Percentiles rank a stretch among this genome's conserved stretches.
Evolutionary conservation across 2,329 filamentous ascomycete genomes (phyloP).

Genomic region (Dactylonectria macrodidyma): DNA sequence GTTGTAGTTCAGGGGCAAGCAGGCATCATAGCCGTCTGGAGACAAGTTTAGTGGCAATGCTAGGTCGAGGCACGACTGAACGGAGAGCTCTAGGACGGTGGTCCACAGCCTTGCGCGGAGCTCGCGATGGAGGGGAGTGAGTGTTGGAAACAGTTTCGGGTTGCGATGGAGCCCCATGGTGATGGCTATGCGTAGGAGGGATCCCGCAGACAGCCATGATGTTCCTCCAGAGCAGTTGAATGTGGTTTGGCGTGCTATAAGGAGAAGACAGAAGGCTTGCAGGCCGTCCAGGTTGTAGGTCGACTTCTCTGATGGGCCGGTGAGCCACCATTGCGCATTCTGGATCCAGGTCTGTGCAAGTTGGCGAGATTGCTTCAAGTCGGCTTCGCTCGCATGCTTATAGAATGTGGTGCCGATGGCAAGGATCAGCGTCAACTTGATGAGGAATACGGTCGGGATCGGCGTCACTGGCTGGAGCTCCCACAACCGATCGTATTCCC

Average conservation of each 20-base stretch:
- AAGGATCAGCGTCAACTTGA: slow-evolving; percentile 42
- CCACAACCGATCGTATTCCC: slow-evolving; percentile 43
- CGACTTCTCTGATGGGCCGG: slow-evolving; percentile 43
- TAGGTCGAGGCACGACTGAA: slow-evolving; percentile 44
- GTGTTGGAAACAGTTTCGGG: slow-evolving; percentile 37
- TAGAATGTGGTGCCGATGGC: slow-evolving; percentile 45
- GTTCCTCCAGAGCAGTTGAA: slow-evolving; percentile 46
- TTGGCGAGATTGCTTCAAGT: slow-evolving; percentile 31
- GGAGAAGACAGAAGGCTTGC: slow-evolving; percentile 44
- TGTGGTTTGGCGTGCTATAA: slow-evolving; percentile 44
- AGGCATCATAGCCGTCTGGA: slow-evolving; percentile 38
- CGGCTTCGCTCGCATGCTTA: slow-evolving; percentile 28
- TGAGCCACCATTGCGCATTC: slow-evolving; percentile 48
- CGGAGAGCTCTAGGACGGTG: slow-evolving; percentile 42
- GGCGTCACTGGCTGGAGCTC: slow-evolving; percentile 16
- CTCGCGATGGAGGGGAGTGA: slow-evolving; percentile 41
- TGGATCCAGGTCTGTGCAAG: slow-evolving; percentile 46
- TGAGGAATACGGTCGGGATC: slow-evolving; percentile 36
- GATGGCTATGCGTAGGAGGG: slow-evolving; percentile 43
- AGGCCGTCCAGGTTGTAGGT: slow-evolving; percentile 46
- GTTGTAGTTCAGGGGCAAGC: slow-evolving; percentile 41
- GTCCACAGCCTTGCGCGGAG: slow-evolving; percentile 43
- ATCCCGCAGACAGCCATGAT: slow-evolving; percentile 46
- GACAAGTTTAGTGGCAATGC: slow-evolving; percentile 41
- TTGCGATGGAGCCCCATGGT: slow-evolving; percentile 48